Base-by-base conservation (phyloP, 495 filamentous ascomycete genomes). In the Hyaloscypha variabilis region DNA sequence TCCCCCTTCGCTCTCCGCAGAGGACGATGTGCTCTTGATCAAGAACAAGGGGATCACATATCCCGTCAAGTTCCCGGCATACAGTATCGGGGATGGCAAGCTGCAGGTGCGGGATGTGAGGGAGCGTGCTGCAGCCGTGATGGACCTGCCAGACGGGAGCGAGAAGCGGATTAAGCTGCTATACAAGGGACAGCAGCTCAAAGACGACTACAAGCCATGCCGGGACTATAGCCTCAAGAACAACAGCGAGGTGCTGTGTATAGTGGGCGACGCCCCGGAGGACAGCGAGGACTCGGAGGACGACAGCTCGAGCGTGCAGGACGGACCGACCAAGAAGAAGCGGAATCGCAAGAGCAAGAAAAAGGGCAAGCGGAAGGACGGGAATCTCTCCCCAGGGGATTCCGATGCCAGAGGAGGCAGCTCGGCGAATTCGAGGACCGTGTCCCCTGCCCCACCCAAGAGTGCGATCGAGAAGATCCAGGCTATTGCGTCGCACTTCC, bases 171-270 rank as follows among this genome's bases (percentile, higher is more conserved):
- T 97, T 67, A 90, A 88, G 69, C 75, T 97, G 72, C 82, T 93
- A 55, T 96, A 94, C 81, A 94, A 94, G 74, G 93, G 93, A 11
- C 87, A 87, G 64, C 82, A 88, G 21, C 75, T 97, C 46, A 89
- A 88, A 71, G 86, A 93, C 65, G 82, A 88, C 68, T 68, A 78
- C 8, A 76, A 77, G n/a, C 83, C 85, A 4, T 88, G 91, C 69
- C 82, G 89, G 63, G 82, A 88, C 25, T 93, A 93, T 68, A 89
- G 90, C 6, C 82, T 94, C 65, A 91, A 92, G 80, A 88, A 91
- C 71, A 88, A 93, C 65, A 88, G 87, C 34, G 91, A 97, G 75
- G 77, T 97, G 46, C 80, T 85, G 66, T 93, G 78, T 76, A 83
- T 90, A 42, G 77, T 90, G 76, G 61, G 84, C 73, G 76, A 85